A percentile compares a stretch with the other conserved stretches of the same genome.
Conservation (phyloP, 768 basidiomycete species). For the Gloeostereum incarnatum region DNA sequence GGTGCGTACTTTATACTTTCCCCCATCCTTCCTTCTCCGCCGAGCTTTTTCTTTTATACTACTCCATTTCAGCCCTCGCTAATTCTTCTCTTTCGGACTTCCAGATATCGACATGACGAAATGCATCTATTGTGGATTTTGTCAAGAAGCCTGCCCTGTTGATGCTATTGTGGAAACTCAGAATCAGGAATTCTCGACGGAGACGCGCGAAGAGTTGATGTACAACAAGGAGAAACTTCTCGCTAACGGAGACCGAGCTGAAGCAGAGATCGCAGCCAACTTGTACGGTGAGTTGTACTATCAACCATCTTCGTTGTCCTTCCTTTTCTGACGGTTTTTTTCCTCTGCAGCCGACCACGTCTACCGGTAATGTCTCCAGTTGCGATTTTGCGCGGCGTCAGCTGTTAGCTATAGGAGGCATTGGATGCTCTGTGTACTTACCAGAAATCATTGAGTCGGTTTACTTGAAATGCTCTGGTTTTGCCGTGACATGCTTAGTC, state of each 20-base stretch:
- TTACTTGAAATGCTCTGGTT: too few relatives aligned
- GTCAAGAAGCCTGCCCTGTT: slow-evolving; percentile 98
- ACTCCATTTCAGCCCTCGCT: too few relatives aligned
- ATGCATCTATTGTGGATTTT: slow-evolving; percentile 99
- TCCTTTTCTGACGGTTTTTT: slow-evolving; percentile 15
- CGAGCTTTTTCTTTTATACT: slow-evolving; percentile 3
- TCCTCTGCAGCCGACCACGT: slow-evolving; percentile 67
- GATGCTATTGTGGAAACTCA: slow-evolving; percentile 99
- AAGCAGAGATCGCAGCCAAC: slow-evolving; percentile 97
- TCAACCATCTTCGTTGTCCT: slow-evolving; percentile 4
- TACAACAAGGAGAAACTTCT: slow-evolving; percentile 99
- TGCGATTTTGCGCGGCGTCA: too few relatives aligned
- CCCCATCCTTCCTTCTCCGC: slow-evolving; percentile 5
- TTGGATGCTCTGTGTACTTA: too few relatives aligned
- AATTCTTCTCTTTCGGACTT: too few relatives aligned
- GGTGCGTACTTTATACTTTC: slow-evolving; percentile 37
- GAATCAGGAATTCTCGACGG: slow-evolving; percentile 96
- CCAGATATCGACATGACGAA: slow-evolving; percentile 99
- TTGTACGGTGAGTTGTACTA: slow-evolving; percentile 43
- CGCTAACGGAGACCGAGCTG: slow-evolving; percentile 91
- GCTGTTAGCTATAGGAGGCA: too few relatives aligned
- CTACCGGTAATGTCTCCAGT: slow-evolving; percentile 56
- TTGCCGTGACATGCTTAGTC: too few relatives aligned
- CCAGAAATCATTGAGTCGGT: too few relatives aligned
- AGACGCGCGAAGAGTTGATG: slow-evolving; percentile 94